phyloP scores from a whole-genome alignment of 2,329 filamentous ascomycete species.

The Diaporthe longicolla region DNA sequence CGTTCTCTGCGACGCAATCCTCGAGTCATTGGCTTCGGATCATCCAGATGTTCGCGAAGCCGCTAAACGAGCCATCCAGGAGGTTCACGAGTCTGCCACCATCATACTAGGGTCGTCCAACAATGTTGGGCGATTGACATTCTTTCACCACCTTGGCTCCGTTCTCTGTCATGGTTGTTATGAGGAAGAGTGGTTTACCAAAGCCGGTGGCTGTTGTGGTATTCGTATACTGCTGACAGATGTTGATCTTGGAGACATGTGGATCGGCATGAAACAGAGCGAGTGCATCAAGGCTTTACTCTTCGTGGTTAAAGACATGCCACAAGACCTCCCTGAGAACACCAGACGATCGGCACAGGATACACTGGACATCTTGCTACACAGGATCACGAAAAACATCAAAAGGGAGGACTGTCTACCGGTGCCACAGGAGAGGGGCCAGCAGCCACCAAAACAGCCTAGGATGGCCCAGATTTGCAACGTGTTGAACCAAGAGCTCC shows the following conservation, averaged over 20 bases:
- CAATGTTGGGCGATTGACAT: slow-evolving; percentile 81
- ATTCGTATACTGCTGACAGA: slow-evolving; percentile 91
- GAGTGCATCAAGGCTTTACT: slow-evolving; percentile 93
- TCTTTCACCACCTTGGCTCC: slow-evolving; percentile 87
- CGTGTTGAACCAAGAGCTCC: slow-evolving; percentile 88
- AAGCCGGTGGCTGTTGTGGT: slow-evolving; percentile 90
- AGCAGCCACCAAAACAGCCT: slow-evolving; percentile 64
- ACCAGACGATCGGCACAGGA: slow-evolving; percentile 87
- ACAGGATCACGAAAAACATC: slow-evolving; percentile 82
- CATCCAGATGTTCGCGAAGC: slow-evolving; percentile 83
- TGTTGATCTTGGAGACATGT: slow-evolving; percentile 85
- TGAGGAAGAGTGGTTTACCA: slow-evolving; percentile 98
- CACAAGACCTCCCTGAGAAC: slow-evolving; percentile 90
- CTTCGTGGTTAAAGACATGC: slow-evolving; percentile 99
- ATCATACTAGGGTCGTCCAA: slow-evolving; percentile 84
- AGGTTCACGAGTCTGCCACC: slow-evolving; percentile 81
- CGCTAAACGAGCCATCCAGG: slow-evolving; percentile 82
- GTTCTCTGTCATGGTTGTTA: slow-evolving; percentile 96
- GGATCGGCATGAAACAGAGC: slow-evolving; percentile 85
- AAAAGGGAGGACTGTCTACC: slow-evolving; percentile 81
- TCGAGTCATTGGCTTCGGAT: slow-evolving; percentile 91
- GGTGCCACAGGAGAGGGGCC: slow-evolving; percentile 55
- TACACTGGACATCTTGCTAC: slow-evolving; percentile 84
- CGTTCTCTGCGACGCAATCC: slow-evolving; percentile 88
- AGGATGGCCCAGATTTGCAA: slow-evolving; percentile 84